Evolutionary conservation across 2,329 filamentous ascomycete genomes (phyloP), one percentile per base, ranked within the genome.

Genomic region (Fusarium sp.): DNA sequence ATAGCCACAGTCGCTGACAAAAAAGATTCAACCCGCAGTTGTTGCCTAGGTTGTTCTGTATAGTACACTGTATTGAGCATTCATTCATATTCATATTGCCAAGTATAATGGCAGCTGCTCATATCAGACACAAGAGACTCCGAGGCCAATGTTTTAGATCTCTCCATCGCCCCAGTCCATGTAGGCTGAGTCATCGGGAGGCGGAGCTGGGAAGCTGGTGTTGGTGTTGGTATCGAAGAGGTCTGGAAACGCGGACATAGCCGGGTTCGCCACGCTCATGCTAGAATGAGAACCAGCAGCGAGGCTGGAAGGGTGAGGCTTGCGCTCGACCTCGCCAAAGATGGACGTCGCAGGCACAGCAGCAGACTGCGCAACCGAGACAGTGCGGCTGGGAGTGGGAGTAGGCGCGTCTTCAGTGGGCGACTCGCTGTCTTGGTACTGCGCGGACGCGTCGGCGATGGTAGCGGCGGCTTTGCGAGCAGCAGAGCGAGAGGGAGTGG

Each of bases 101-200:
- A 24, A 51, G n/a, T 31, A n/a, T 29, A 9, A 32, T 15, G 26
- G 39, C 29, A 19, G 12, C 11, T 52, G 13, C 44, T 58, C 35
- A 47, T 26, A 13, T 6, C 34, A 39, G 15, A 50, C 39, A 50
- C 9, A 34, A 36, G 7, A 13, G 26, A 28, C 34, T 45, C 28
- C 10, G 15, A 32, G 25, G 31, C 34, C 15, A 3, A 3, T 8
- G 25, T n/a, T 10, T 47, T 36, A 80, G 52, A 76, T 72, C 65
- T 80, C 78, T 38, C 76, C 78, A 12, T 79, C 76, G 5, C 67
- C 64, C 19, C 51, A 58, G n/a, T 65, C 53, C 45, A 65, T 58
- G 40, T 47, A 64, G 36, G 48, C 44, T 7, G 49, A 36, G 9
- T 65, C 57, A 15, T 65, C 58, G 3, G 29, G 28, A n/a, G 32